A percentile compares a stretch with the other conserved stretches of the same genome.
phyloP scores from a whole-genome alignment of 2,329 filamentous ascomycete genomes.

The Metarhizium brunneum region DNA sequence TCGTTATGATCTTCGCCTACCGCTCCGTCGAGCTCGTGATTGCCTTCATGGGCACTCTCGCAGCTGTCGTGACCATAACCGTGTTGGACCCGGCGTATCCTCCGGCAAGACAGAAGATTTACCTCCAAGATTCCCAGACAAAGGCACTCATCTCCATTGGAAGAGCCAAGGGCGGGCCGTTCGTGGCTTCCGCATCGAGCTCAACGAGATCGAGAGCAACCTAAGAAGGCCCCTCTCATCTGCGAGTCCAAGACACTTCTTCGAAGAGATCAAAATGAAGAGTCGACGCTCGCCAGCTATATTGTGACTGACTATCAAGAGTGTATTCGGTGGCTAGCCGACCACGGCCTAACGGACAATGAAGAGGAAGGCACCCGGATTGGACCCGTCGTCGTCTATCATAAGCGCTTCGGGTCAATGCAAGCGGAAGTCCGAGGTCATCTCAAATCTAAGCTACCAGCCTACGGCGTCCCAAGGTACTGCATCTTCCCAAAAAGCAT shows the following conservation, averaged over 20 bases:
- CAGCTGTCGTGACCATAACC: conserved; percentile 51
- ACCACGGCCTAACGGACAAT: conserved; percentile 42
- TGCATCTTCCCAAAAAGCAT: conserved; percentile 35
- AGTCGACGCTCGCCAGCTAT: conserved; percentile 79
- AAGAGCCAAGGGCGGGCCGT: conserved; percentile 46
- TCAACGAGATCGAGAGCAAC: conserved; percentile 85
- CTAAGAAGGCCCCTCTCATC: conserved; percentile 64
- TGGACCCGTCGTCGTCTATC: conserved; percentile 30
- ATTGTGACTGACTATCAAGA: conserved; percentile 70
- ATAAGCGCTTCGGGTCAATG: conserved; percentile 35
- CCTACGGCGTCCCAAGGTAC: conserved; percentile 23
- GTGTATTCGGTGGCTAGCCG: conserved; percentile 61
- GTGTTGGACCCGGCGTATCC: conserved; percentile 58
- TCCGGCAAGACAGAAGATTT: conserved; percentile 35
- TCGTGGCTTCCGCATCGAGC: conserved; percentile 88
- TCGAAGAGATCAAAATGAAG: conserved; percentile 38
- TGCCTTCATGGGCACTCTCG: conserved; percentile 68
- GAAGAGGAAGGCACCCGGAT: conserved; percentile 42
- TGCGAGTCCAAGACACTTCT: conserved; percentile 82
- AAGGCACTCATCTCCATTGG: conserved; percentile 24
- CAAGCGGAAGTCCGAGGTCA: conserved; percentile 50
- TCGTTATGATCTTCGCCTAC: conserved; percentile 88
- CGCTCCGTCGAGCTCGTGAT: conserved; percentile 56
- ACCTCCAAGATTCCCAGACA: conserved; percentile 73
- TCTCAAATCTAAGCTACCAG: conserved; percentile 50